These are phyloP conservation scores for Lasiosphaeria ovina DNA, from an alignment of 495 filamentous ascomycete species.

Conservation along the genomic window DNA sequence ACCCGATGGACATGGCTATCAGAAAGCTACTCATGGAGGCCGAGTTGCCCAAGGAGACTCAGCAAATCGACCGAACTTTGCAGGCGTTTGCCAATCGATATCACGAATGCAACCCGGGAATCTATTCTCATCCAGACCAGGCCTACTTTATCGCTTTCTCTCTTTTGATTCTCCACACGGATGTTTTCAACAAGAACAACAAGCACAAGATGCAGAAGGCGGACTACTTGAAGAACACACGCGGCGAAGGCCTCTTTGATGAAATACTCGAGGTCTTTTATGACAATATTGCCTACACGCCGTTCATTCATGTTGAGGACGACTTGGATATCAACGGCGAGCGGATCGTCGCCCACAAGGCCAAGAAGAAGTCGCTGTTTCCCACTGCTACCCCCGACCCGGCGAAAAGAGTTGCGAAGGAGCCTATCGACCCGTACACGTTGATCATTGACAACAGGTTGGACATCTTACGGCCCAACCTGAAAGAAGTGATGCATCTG, in stretches of 20 bases:
- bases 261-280: constrained; percentile 96
- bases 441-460: constrained; percentile 87
- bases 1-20: constrained; percentile 97
- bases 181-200: constrained; percentile 99
- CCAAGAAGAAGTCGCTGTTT: constrained; percentile 67
- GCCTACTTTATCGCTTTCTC: constrained; percentile 98
- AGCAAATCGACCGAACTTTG: constrained; percentile 93
- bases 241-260: constrained; percentile 82
- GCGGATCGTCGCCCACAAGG: constrained; percentile 65
- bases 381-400: constrained; percentile 63
- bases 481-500: constrained; percentile 87
- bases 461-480: constrained; percentile 73
- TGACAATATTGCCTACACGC: constrained; percentile 96
- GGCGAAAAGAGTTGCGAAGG: constrained; percentile 62
- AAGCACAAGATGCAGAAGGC: constrained; percentile 98
- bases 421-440: constrained; percentile 92
- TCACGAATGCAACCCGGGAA: constrained; percentile 96
- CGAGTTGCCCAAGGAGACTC: constrained; percentile 93
- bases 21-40: constrained; percentile 95
- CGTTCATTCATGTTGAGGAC: constrained; percentile 95
- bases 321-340: constrained; percentile 78
- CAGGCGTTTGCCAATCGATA: constrained; percentile 95
- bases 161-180: constrained; percentile 91
- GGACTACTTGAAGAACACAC: constrained; percentile 94
- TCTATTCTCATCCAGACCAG: constrained; percentile 89